Conservation (phyloP, 768 basidiomycete species). For the Chalciporus pseudorubinellus region DNA sequence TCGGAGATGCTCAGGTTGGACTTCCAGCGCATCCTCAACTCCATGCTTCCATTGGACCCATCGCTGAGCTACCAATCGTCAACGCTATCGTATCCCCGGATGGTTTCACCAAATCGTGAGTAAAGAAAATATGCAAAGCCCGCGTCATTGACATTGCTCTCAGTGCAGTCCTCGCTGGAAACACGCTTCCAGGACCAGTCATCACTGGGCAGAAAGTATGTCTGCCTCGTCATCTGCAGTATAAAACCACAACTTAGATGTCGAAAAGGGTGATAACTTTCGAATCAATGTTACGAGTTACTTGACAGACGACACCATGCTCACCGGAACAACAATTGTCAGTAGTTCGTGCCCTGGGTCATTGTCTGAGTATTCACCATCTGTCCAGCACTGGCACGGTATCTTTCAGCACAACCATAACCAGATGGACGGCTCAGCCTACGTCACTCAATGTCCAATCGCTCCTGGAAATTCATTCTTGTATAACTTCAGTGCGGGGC, state of each 20-base stretch:
- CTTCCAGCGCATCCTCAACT: constrained; percentile 1
- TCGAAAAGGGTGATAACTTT: constrained; percentile 13
- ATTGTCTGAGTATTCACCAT: background rate
- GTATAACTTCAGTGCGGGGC: constrained; percentile 32
- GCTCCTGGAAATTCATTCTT: constrained; percentile 32
- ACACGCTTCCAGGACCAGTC: constrained; percentile 37
- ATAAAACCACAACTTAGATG: background rate
- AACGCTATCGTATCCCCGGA: constrained; percentile 29
- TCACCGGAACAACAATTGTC: constrained; percentile 19
- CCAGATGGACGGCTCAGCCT: constrained; percentile 30
- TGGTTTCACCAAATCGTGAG: constrained; percentile 33
- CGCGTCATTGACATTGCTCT: constrained; percentile 9
- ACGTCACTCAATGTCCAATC: constrained; percentile 42
- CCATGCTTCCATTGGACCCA: constrained; percentile 15
- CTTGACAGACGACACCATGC: constrained; percentile 20
- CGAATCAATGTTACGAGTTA: constrained; percentile 14
- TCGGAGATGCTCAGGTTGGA: background rate
- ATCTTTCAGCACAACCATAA: constrained; percentile 23
- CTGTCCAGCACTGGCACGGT: constrained; percentile 25
- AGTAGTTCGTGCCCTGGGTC: background rate
- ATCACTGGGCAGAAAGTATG: constrained; percentile 37
- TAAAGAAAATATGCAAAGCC: background rate
- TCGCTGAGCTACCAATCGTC: constrained; percentile 26
- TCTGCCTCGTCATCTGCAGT: background rate
- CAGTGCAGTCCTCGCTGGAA: constrained; percentile 36